Evolutionary conservation across 2,329 filamentous ascomycete genomes (phyloP), one percentile per base, ranked within the genome.

Genomic region (Macrophomina phaseolina): DNA sequence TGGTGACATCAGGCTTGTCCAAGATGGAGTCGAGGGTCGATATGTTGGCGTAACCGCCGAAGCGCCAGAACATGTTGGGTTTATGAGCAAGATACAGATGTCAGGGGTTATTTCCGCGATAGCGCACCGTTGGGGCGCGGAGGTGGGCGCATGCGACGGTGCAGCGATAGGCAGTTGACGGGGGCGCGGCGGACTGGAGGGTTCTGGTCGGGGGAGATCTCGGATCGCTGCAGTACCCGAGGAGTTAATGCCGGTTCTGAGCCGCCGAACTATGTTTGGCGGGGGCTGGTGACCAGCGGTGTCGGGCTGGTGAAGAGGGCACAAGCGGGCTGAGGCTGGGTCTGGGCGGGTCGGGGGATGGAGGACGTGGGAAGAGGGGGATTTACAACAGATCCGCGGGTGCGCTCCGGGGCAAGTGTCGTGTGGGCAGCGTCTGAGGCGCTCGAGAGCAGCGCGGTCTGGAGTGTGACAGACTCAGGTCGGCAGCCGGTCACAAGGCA

Each of bases 41-140:
- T 82, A 97, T 91, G 86, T 93, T 97, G 85, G 94, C 92, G 86
- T 98, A 98, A 77, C 93, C 93, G 86, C 95, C 94, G 86, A 98
- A 99, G 83, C 94, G 91, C 95, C 95, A 99, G 83, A 99, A 99
- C 95, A 99, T 99, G 84, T 81, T 94, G 89, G 32, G 52, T 40
- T 55, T 14, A 56, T 62, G 56, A 63, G 18, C 64, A 32, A 28
- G 16, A 48, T n/a, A 18, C 48, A 49, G 48, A n/a, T 64, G 48
- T 64, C 49, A 65, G 64, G 64, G 40, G 28, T 45, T 36, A 46
- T 53, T 38, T 40, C 45, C 9, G 53, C 23, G 34, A 28, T 58
- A 46, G 28, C 42, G 23, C 48, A 49, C 45, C 32, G 42, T 38
- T 32, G 34, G 23, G 36, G 55, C 45, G 53, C 45, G 45, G 53